A percentile compares a stretch with the other conserved stretches of the same genome.
Conservation (phyloP, 495 filamentous ascomycete genomes). For the Neurospora pannonica region DNA sequence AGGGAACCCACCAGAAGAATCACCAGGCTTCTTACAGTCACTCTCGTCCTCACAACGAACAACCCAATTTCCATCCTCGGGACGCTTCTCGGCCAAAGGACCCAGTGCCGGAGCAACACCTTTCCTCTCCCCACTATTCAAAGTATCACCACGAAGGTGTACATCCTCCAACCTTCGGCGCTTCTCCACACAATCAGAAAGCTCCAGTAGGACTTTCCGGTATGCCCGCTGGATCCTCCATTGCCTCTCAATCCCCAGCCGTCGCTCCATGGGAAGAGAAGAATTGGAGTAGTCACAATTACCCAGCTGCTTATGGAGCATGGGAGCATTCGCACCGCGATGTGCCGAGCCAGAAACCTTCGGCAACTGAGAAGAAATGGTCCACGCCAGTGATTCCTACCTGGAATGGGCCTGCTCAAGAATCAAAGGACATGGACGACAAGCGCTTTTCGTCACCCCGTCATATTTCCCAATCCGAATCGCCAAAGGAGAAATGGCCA, state of each 20-base stretch:
- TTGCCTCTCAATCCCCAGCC: neutral
- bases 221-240: neutral
- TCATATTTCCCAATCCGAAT: neutral
- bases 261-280: neutral
- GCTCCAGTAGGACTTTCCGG: neutral
- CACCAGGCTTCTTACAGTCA: neutral
- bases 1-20: neutral
- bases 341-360: accelerated
- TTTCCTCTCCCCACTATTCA: too few species aligned
- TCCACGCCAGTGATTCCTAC: neutral
- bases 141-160: too few species aligned
- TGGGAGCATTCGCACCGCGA: neutral
- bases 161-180: neutral
- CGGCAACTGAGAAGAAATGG: neutral
- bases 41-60: neutral
- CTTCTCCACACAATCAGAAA: accelerated
- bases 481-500: neutral
- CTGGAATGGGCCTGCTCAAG: neutral
- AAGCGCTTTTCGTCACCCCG: accelerated
- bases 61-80: too few species aligned
- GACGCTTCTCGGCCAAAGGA: too few species aligned
- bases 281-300: neutral
- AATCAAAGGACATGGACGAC: neutral
- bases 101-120: too few species aligned
- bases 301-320: neutral